These are phyloP conservation scores for Gynostemma pentaphyllum DNA, from an alignment of 306 rosid species.

Conservation along the genomic window DNA sequence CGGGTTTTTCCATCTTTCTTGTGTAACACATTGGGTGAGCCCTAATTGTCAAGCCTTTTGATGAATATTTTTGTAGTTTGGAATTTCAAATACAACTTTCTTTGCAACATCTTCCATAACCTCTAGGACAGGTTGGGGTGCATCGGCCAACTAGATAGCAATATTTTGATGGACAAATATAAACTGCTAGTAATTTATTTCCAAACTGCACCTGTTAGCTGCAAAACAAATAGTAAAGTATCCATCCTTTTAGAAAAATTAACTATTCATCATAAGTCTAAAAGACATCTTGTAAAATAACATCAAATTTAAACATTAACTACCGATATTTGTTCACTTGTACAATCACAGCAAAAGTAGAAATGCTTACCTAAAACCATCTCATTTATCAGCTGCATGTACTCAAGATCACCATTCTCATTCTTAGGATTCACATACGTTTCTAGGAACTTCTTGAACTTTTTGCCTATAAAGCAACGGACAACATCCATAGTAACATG, in stretches of 20 bases:
- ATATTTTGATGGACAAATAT: constrained; percentile 91
- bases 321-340: background rate
- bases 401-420: constrained; percentile 57
- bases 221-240: constrained; percentile 21
- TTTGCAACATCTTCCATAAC: constrained; percentile 99
- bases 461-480: constrained; percentile 80
- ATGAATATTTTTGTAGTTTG: constrained; percentile 75
- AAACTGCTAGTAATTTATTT: constrained; percentile 89
- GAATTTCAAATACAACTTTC: constrained; percentile 71
- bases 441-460: constrained; percentile 74
- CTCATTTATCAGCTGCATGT: constrained; percentile 79
- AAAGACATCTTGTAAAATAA: too few relatives aligned
- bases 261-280: background rate
- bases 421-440: constrained; percentile 65
- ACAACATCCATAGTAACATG: constrained; percentile 98
- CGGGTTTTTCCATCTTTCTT: too few relatives aligned
- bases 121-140: constrained; percentile 93
- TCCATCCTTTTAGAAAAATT: background rate
- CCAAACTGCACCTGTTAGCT: constrained; percentile 90
- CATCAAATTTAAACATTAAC: background rate
- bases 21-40: too few relatives aligned
- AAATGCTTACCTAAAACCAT: constrained; percentile 79
- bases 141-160: constrained; percentile 99
- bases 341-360: background rate
- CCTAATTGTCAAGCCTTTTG: too few relatives aligned